These are phyloP conservation scores for Chaetomiaceae sp. DNA, from an alignment of 2,329 filamentous ascomycete genomes.

Conservation along the genomic window DNA sequence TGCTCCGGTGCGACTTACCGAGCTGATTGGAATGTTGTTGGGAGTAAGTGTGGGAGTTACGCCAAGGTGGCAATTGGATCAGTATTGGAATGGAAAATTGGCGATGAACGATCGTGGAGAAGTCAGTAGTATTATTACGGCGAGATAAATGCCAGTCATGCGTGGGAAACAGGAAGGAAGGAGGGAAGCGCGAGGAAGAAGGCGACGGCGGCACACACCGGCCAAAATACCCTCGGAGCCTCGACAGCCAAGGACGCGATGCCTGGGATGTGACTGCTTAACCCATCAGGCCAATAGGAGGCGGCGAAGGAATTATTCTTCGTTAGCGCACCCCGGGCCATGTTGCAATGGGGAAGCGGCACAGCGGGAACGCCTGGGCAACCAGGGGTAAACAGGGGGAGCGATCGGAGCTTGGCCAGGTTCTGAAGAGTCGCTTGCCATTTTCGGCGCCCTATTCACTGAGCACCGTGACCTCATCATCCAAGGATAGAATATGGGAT, in stretches of 20 bases:
- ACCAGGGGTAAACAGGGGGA: conserved; percentile 12
- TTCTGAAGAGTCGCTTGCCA: not conserved
- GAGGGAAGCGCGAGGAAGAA: conserved; percentile 16
- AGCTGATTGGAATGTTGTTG: conserved; percentile 15
- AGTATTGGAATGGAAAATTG: conserved; percentile 11
- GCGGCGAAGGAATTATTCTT: conserved; percentile 9
- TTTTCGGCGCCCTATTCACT: not conserved
- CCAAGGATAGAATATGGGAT: no score
- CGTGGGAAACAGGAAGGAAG: conserved; percentile 15
- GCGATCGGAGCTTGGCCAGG: conserved; percentile 4
- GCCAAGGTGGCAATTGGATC: conserved; percentile 2
- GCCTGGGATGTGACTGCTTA: conserved; percentile 6
- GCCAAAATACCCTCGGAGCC: conserved; percentile 22
- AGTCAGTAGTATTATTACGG: conserved; percentile 23
- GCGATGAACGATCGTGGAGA: conserved; percentile 25
- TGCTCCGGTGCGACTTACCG: conserved; percentile 9
- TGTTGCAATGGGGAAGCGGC: conserved; percentile 16
- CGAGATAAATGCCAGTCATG: conserved; percentile 10
- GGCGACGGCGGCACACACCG: conserved; percentile 13
- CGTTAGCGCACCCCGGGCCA: conserved; percentile 4
- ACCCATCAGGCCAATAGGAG: conserved; percentile 18
- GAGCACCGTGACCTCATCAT: not conserved
- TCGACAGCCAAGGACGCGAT: conserved; percentile 15
- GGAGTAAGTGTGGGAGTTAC: conserved; percentile 3
- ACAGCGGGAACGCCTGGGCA: conserved; percentile 1